Base-by-base conservation (phyloP, 768 basidiomycete species). In the Lyophyllum decastes region DNA sequence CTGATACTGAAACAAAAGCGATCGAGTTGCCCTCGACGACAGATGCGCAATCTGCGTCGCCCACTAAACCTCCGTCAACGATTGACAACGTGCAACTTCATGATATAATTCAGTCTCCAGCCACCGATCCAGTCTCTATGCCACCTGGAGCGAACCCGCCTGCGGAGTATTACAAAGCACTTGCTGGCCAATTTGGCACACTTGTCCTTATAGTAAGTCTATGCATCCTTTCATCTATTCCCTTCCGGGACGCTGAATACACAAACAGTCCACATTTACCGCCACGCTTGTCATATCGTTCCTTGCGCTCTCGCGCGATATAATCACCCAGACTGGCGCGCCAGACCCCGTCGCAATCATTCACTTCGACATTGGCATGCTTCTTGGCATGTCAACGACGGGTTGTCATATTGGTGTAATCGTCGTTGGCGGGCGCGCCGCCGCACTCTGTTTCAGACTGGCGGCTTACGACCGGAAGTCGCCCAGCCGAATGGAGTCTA, bases 341-440 rank as follows among this genome's bases (percentile, higher is more conserved):
- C 48, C 55, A 43, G 38, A 54, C 21, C 34, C 54, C 26, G n/a
- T 35, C 1, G 40, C 44, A n/a, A 7, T 26, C 2, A 19, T 38
- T 21, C 41, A 50, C 19, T 59, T 61, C 25, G 57, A 64, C 12
- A 27, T 61, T 19, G 63, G 60, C 22, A 53, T 59, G 49, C 50
- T 56, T 21, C 50, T 61, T 26, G 57, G 51, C 16, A 44, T 61
- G 48, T 24, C 52, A 25, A 43, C 57, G 2, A 57, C 41, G 4
- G 60, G 59, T n/a, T 33, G 55, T 25, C 63, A 61, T 22, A 46
- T 64, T 22, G 57, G 63, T 22, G 49, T 57, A 26, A 54, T 64
- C 27, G n/a, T 64, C 21, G 63, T 64, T 14, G 63, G 50, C 10
- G 56, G 60, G n/a, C 57, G 57, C 16, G 63, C 57, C 34, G 33